Percentiles rank a stretch among this genome's conserved stretches.
Evolutionary conservation across 2,329 filamentous ascomycete genomes (phyloP).

Genomic region (Exophiala phaeomuriformis): DNA sequence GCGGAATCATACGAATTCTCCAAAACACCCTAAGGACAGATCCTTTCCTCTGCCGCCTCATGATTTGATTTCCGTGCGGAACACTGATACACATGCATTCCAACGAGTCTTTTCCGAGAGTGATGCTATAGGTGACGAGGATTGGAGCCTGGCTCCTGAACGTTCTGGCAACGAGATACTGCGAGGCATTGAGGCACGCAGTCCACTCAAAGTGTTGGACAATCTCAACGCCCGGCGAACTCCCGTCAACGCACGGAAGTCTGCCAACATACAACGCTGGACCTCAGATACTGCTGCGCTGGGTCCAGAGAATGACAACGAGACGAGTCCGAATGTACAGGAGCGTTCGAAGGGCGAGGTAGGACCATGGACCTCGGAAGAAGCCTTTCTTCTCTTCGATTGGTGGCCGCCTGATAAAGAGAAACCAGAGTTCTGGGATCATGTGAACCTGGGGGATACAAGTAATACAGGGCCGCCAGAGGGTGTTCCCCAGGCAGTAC

Average conservation of each 20-base stretch:
- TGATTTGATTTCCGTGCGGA: neutral
- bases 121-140: conserved; percentile 12
- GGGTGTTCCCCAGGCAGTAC: neutral
- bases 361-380: conserved; percentile 28
- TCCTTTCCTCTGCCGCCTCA: neutral
- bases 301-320: neutral
- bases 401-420: conserved; percentile 22
- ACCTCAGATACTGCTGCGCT: conserved; percentile 13
- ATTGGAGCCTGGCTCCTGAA: neutral
- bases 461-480: too few species aligned
- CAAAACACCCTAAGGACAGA: neutral
- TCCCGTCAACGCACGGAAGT: conserved; percentile 6
- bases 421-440: conserved; percentile 19
- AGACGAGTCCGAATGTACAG: neutral
- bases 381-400: conserved; percentile 27
- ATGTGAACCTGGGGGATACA: neutral
- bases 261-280: conserved; percentile 12
- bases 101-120: conserved; percentile 19
- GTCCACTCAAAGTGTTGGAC: conserved; percentile 7
- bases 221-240: conserved; percentile 5
- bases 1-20: neutral
- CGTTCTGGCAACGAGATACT: neutral
- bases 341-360: conserved; percentile 1
- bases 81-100: conserved; percentile 7
- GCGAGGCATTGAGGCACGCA: neutral